Evolutionary conservation across 352 stramenopile species (phyloP), one percentile per base, ranked within the genome.

Genomic region (Globisporangium heterothallicum): DNA sequence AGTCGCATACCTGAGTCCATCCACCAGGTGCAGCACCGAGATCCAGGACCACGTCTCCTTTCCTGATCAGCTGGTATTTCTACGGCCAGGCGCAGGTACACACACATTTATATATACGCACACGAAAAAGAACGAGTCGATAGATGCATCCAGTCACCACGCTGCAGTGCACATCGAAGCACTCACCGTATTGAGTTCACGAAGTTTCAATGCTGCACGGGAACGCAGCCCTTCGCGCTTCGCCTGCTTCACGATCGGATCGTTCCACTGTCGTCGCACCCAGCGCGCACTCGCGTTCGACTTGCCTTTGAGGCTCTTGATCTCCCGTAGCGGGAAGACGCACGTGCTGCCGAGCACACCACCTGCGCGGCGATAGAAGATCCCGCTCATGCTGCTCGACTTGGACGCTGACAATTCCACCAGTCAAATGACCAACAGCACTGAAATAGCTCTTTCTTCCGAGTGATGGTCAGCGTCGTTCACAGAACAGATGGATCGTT

Each of bases 241-340:
- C 60, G 83, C 79, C 60, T 92, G 77, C 46, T 92, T 91, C 24
- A 95, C 85, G 32, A 86, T 58, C 34, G 81, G 85, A 46, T 95
- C 85, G 56, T 64, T 86, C 75, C 79, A 90, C 63, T 95, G 85
- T 9, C 85, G 83, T 14, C 77, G 67, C 43, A 95, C 74, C 85
- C 85, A 95, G 27, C 83, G 81, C 48, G 85, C 83, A 32, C 79
- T 92, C 38, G 78, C 78, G 48, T 80, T 89, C 35, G 72, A 89
- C 72, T 92, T 94, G 42, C 82, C 82, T 38, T 84, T 86, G 48
- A 91, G 82, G 56, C 82, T 93, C 64, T 84, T 83, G 63, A 80
- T 46, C 56, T 74, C 76, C 44, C 77, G 74, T 29, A 59, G 48
- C 7, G 66, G 59, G 25, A 47, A 42, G n/a, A 25, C 47, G 43